Conservation (phyloP, 768 basidiomycete genomes). For the Heimioporus sp. region DNA sequence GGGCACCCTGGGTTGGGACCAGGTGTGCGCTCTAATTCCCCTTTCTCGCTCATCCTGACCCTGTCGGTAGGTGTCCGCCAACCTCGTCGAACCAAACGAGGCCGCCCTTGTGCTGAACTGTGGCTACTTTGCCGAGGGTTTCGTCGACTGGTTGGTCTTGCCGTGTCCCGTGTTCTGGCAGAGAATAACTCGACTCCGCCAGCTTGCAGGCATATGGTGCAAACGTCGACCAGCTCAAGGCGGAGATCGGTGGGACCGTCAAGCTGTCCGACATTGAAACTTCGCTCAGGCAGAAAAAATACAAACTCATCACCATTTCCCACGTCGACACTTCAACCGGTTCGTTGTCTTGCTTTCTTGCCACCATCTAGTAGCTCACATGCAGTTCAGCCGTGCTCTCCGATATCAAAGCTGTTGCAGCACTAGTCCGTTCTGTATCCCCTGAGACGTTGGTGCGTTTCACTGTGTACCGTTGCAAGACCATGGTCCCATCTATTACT, state of each 20-base stretch:
- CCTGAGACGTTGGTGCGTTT: slow-evolving; percentile 75
- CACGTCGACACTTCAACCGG: slow-evolving; percentile 94
- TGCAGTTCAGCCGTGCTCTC: slow-evolving; percentile 70
- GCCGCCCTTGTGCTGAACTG: slow-evolving; percentile 80
- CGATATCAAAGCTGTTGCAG: slow-evolving; percentile 72
- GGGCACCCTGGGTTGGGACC: slow-evolving; percentile 97
- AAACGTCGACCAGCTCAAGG: slow-evolving; percentile 78
- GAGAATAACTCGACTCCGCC: background rate
- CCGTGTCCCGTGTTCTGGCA: background rate
- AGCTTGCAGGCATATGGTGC: slow-evolving; percentile 89
- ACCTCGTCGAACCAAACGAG: slow-evolving; percentile 82
- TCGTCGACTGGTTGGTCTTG: slow-evolving; percentile 70
- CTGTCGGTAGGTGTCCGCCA: slow-evolving; percentile 71
- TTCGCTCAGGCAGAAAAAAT: slow-evolving; percentile 74
- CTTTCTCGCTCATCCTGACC: background rate
- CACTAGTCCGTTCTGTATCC: slow-evolving; percentile 69
- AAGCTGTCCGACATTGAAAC: slow-evolving; percentile 55
- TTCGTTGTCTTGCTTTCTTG: slow-evolving; percentile 14
- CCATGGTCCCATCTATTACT: background rate
- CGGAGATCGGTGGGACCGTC: slow-evolving; percentile 79
- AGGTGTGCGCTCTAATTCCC: slow-evolving; percentile 42
- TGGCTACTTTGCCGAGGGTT: slow-evolving; percentile 94
- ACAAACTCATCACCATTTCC: slow-evolving; percentile 89
- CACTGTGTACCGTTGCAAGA: background rate
- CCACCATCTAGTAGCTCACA: background rate